Base-by-base conservation (phyloP, 257 asterid genomes). In the Solanum medicagineum region DNA sequence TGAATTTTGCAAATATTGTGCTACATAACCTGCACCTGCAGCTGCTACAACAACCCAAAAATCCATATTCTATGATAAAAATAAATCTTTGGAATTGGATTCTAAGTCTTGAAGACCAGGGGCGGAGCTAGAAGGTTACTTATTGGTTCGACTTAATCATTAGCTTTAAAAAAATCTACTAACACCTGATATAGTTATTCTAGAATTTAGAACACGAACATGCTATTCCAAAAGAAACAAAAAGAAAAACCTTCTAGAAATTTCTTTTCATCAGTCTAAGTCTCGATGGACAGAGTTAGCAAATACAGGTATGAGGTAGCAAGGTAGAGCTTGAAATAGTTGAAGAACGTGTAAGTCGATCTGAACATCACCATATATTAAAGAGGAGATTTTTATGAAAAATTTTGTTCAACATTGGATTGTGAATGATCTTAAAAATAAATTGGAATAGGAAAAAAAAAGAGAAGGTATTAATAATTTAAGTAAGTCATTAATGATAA, bases 11-110 rank as follows among this genome's bases (percentile, higher is more conserved):
- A 90, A 60, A 87, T 88, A 86, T 87, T 91, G 92, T 29, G 97
- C 93, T 83, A 89, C 71, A 81, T 92, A 94, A 85, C 96, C 97
- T 60, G 95, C 98, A 81, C 93, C 97, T 83, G 96, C 96, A 71
- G 95, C 96, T n/a, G 94, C 97, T 85, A 97, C 97, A 70, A 94
- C 90, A 80, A 91, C 92, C 95, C 98, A 92, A 66, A 94, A 91
- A 89, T 94, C 97, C 98, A 92, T 92, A 45, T 6, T 44, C 42
- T 36, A 36, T 36, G 42, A 36, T 36, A 36, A 36, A 32, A 36
- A 36, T 36, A 36, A 36, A 36, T 36, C 42, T 36, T 36, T 36
- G 42, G 42, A 36, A 36, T 36, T 36, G 42, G 42, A 36, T 36
- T 36, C 16, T 65, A 1, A 62, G 70, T 24, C 70, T 62, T 26